Evolutionary conservation across 106 monocot genomes (phyloP), one percentile per base, ranked within the genome.

Genomic region (Dendrobium nobile): DNA sequence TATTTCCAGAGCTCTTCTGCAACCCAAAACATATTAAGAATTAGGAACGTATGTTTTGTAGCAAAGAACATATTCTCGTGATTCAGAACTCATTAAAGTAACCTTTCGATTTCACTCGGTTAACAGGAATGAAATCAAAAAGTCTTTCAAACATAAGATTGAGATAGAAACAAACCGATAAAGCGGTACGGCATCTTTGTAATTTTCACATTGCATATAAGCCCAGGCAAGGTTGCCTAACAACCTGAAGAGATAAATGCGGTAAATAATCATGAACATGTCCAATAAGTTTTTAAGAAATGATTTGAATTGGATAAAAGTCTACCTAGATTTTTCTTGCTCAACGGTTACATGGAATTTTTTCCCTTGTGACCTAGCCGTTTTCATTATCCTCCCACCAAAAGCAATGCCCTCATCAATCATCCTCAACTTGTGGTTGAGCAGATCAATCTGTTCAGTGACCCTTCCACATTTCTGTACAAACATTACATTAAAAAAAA

Each of bases 141-240:
- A 37, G 37, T n/a, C 26, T 64, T 28, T 43, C 74, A 74, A 74
- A 44, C 70, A 74, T 74, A 7, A 7, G 44, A 19, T 28, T 28
- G 74, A 74, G 41, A 19, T 43, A 11, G 20, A 43, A 74, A 61
- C 22, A 76, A 76, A 76, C 76, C 76, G 20, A 82, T 99, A 99
- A 4, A 90, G 95, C 0, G 45, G 85, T 77, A 95, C 98, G 0
- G 95, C 98, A 67, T 95, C 91, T 0, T 74, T 61, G 85, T 95
- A 99, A 78, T 86, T 92, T 44, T 95, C 91, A 72, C 87, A 88
- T 79, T 99, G 98, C 98, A 99, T 99, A 68, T 95, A 83, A 17
- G 95, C 95, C 98, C 98, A 99, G 0, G 95, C 95, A 73, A 99
- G 61, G 65, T 99, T 99, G 8, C 98, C 95, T 92, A 94, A 85